Conservation (phyloP, 176 grass and related monocot genomes). For the Aegilops umbellulata region DNA sequence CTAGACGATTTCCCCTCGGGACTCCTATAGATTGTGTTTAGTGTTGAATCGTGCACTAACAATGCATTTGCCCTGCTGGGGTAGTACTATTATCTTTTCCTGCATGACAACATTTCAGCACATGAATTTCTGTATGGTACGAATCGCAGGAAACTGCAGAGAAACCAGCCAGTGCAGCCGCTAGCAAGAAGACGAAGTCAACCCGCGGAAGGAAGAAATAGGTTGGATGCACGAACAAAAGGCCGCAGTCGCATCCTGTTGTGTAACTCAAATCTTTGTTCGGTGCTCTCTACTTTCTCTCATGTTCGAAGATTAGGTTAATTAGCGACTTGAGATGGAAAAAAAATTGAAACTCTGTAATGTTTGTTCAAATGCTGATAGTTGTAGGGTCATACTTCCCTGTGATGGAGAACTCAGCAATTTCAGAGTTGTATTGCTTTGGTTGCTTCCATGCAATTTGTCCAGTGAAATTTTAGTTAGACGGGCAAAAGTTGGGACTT, state of each 20-base stretch:
- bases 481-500: no score
- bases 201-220: conserved; percentile 47
- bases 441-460: neutral
- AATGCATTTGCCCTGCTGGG: neutral
- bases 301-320: neutral
- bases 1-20: neutral
- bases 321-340: neutral
- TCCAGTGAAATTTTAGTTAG: neutral
- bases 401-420: neutral
- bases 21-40: neutral
- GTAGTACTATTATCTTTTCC: neutral
- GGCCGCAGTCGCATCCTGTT: neutral
- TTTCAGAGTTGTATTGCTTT: neutral
- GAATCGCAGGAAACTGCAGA: conserved; percentile 27
- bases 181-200: conserved; percentile 45
- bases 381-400: neutral
- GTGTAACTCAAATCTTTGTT: conserved; percentile 18
- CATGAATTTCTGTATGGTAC: neutral
- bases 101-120: neutral
- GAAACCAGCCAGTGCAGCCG: conserved; percentile 32
- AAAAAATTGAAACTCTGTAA: neutral
- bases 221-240: neutral
- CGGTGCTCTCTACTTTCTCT: neutral
- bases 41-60: neutral
- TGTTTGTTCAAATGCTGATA: neutral